Percentiles rank a stretch among this genome's conserved stretches.
phyloP scores from a whole-genome alignment of 2,329 filamentous ascomycete genomes.

The Trichoderma sp. region DNA sequence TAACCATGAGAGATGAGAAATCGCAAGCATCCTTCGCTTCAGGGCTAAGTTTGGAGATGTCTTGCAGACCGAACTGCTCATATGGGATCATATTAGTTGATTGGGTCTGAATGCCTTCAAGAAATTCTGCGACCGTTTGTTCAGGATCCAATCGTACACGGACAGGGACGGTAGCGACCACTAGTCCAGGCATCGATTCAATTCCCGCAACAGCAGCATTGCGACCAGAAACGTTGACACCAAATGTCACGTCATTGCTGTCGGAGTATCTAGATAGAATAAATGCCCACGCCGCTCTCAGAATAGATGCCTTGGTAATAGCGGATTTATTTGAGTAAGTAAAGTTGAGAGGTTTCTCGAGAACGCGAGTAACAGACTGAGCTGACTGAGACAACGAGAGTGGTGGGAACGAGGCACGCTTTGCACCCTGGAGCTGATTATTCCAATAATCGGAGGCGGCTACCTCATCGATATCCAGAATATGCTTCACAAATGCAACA shows the following conservation, averaged over 20 bases:
- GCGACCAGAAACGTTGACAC: constrained; percentile 29
- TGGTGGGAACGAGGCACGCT: constrained; percentile 10
- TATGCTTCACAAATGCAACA: constrained; percentile 20
- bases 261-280: constrained; percentile 24
- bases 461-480: background rate
- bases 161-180: constrained; percentile 31
- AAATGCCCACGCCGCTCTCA: constrained; percentile 29
- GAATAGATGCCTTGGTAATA: constrained; percentile 22
- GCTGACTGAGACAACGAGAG: background rate
- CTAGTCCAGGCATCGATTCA: constrained; percentile 30
- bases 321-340: background rate
- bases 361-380: background rate
- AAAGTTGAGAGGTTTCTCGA: constrained; percentile 7
- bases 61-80: constrained; percentile 25
- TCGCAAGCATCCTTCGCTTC: constrained; percentile 24
- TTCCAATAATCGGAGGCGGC: constrained; percentile 1
- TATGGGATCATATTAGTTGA: constrained; percentile 11
- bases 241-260: constrained; percentile 27
- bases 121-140: constrained; percentile 19
- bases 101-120: constrained; percentile 17
- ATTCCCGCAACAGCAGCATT: constrained; percentile 26
- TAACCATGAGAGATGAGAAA: constrained; percentile 30
- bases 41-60: constrained; percentile 21
- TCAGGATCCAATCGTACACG: constrained; percentile 21
- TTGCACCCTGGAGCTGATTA: background rate